Evolutionary conservation across 1,284 basidiomycete species (phyloP), one percentile per base, ranked within the genome.

Genomic region (Tetrapyrgos nigripes): DNA sequence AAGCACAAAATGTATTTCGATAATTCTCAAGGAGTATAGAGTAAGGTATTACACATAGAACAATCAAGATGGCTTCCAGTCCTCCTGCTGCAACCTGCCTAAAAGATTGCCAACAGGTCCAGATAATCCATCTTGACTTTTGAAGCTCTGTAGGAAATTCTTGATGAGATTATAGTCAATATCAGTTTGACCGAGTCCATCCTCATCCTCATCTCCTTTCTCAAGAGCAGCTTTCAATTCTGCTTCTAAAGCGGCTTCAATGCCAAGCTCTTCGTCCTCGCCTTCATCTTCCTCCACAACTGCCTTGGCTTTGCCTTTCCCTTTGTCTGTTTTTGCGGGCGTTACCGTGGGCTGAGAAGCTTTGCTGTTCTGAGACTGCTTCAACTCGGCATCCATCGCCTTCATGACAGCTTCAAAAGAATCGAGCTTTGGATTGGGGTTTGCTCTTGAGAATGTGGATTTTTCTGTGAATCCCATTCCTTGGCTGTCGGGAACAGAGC

Each of bases 361-460:
- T 65, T 21, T 44, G 73, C 59, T 33, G 37, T 8, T 40, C 37
- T 76, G 78, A 43, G 76, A 70, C 26, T 79, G 81, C 21, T 79
- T 79, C 14, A 97, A 80, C 66, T 96, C 93, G 19, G 79, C 83
- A 66, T 98, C 96, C 91, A 98, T 94, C 1, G 94, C 94, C 67
- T 87, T 84, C 96, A 98, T 98, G 40, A 98, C 91, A 6, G 89
- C 85, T 68, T 98, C 96, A 65, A 98, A 98, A 0, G 93, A 93
- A 70, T 95, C 84, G n/a, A 98, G 79, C 51, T 88, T 85, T 4
- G 86, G 82, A 69, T 94, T 86, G 9, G 75, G 71, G 51, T 78
- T 78, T 8, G 78, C 76, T 33, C 73, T 74, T 26, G 76, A 73
- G 1, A 73, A 77, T 31, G 76, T 67, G 21, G 59, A 62, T 14